phyloP scores from a whole-genome alignment of 2,329 filamentous ascomycete species.

The Sordariomycetes sp. region DNA sequence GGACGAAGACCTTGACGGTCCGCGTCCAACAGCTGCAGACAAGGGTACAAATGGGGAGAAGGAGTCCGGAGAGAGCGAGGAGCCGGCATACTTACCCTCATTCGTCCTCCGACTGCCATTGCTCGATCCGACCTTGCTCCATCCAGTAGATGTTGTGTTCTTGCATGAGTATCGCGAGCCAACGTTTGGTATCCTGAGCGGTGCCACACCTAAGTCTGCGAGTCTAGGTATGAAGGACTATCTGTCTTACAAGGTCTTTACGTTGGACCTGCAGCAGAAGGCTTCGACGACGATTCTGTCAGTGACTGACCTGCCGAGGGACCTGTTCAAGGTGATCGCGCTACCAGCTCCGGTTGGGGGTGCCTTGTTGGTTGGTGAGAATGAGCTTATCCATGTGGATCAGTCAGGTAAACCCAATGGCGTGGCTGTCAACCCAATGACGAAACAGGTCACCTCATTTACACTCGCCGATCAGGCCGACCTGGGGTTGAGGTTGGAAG shows the following conservation, averaged over 20 bases:
- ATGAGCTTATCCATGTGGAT: slow-evolving; percentile 91
- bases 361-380: slow-evolving; percentile 74
- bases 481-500: slow-evolving; percentile 71
- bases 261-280: slow-evolving; percentile 84
- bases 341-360: slow-evolving; percentile 82
- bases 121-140: slow-evolving; percentile 77
- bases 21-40: no score
- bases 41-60: no score
- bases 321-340: slow-evolving; percentile 74
- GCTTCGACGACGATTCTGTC: slow-evolving; percentile 90
- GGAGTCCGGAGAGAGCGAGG: slow-evolving; percentile 33
- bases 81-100: slow-evolving; percentile 70
- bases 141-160: slow-evolving; percentile 87
- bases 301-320: slow-evolving; percentile 75
- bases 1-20: slow-evolving; percentile 72
- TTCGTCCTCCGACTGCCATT: slow-evolving; percentile 88
- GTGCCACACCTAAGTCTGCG: slow-evolving; percentile 62
- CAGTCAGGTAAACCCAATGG: slow-evolving; percentile 91
- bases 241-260: slow-evolving; percentile 88
- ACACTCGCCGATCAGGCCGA: slow-evolving; percentile 79
- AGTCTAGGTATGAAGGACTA: slow-evolving; percentile 79
- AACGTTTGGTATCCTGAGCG: slow-evolving; percentile 89
- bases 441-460: slow-evolving; percentile 74
- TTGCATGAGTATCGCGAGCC: slow-evolving; percentile 95
- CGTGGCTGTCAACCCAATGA: slow-evolving; percentile 86